phyloP scores from a whole-genome alignment of 352 stramenopile genomes.

The Globisporangium nagaii region DNA sequence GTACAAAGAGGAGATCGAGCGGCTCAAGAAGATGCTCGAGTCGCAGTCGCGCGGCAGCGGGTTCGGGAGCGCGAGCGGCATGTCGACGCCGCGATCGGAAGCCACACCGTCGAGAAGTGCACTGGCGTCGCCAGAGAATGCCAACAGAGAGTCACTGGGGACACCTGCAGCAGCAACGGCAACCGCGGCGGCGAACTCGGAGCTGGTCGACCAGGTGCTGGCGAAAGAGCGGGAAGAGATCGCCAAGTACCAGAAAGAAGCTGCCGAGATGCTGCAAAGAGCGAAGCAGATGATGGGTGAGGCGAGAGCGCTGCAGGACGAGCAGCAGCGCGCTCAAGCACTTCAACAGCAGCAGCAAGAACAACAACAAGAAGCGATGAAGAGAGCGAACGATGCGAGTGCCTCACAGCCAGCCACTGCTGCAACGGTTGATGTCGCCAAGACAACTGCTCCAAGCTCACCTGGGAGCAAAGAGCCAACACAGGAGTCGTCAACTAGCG shows the following conservation, averaged over 20 bases:
- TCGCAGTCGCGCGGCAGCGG: constrained; percentile 37
- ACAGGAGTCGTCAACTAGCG: not conserved
- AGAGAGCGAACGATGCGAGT: not conserved
- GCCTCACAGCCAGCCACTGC: not conserved
- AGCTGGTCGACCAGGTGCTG: constrained; percentile 10
- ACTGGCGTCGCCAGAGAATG: constrained; percentile 3
- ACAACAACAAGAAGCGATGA: not conserved
- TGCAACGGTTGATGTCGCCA: not conserved
- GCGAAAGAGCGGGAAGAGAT: constrained; percentile 64
- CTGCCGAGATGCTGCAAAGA: constrained; percentile 56
- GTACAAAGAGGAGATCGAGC: constrained; percentile 88
- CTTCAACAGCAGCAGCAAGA: constrained; percentile 5
- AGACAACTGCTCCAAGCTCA: not conserved
- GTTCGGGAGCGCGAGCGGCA: constrained; percentile 25
- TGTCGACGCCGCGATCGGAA: constrained; percentile 18
- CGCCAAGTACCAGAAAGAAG: constrained; percentile 55
- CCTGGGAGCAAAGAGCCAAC: not conserved
- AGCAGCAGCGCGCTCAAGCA: constrained; percentile 17
- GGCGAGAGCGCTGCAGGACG: constrained; percentile 33
- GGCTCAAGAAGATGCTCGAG: constrained; percentile 75
- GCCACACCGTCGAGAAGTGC: not conserved
- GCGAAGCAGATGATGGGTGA: constrained; percentile 80
- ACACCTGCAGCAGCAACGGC: not conserved
- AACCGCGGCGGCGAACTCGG: not conserved
- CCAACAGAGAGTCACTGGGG: not conserved